Conservation (phyloP, 179 eudicot species). For the Spinacia oleracea region DNA sequence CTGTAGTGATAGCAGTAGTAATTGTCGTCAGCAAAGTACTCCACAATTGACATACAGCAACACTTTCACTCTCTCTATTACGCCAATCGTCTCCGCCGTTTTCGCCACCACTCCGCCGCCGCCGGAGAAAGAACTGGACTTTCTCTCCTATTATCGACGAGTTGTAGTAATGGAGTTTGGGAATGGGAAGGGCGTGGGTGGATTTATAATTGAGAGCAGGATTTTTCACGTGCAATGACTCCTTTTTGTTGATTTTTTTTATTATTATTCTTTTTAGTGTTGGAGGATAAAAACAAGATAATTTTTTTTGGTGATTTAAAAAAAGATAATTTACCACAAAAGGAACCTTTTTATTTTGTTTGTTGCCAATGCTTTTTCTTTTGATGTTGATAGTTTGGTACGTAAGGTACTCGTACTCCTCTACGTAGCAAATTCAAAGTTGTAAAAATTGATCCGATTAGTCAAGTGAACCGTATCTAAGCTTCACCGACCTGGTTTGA, state of each 20-base stretch:
- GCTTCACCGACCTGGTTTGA: too few species aligned
- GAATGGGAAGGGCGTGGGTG: background rate
- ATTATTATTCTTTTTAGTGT: background rate
- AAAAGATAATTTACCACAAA: background rate
- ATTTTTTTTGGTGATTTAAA: too few species aligned
- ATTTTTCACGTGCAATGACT: conserved; percentile 16
- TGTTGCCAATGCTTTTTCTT: too few species aligned
- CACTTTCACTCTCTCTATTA: conserved; percentile 23
- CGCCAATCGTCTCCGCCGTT: too few species aligned
- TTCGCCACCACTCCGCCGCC: background rate
- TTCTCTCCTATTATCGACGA: background rate
- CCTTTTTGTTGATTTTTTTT: background rate
- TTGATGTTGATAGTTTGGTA: too few species aligned
- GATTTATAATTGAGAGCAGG: conserved; percentile 15
- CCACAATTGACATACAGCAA: conserved; percentile 46
- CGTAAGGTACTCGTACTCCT: too few species aligned
- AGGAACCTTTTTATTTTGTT: background rate
- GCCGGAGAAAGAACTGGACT: background rate
- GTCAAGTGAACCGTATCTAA: too few species aligned
- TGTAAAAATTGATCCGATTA: too few species aligned
- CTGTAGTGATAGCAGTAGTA: conserved; percentile 20
- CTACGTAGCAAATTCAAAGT: too few species aligned
- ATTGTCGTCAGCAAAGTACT: conserved; percentile 18
- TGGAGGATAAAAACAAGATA: background rate
- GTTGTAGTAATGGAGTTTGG: conserved; percentile 20